A percentile compares a stretch with the other conserved stretches of the same genome.
Conservation (phyloP, 306 rosid genomes). For the Castanospermum australe region DNA sequence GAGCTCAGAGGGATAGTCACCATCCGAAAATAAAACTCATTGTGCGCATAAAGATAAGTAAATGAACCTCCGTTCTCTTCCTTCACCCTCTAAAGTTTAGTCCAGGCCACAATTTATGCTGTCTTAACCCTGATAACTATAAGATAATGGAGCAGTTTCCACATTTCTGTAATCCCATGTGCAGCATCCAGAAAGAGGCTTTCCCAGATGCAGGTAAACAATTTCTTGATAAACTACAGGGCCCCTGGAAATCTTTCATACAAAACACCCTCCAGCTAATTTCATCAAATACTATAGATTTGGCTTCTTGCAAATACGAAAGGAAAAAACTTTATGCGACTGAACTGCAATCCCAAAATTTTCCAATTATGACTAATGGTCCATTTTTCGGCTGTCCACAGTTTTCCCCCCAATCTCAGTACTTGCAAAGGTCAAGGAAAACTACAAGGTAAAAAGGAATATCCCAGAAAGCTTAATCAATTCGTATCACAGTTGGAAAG, state of each 20-base stretch:
- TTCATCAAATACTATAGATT: constrained; percentile 29
- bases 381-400: neutral
- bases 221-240: constrained; percentile 4
- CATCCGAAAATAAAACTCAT: constrained; percentile 31
- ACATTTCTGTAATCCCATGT: constrained; percentile 3
- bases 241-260: neutral
- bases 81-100: constrained; percentile 19
- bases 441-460: constrained; percentile 10
- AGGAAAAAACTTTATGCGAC: constrained; percentile 23
- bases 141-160: constrained; percentile 38
- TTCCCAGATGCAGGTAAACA: neutral
- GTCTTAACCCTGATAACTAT: constrained; percentile 1
- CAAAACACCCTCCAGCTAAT: constrained; percentile 12
- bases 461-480: constrained; percentile 40
- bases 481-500: constrained; percentile 16
- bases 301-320: constrained; percentile 18
- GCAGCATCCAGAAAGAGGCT: constrained; percentile 6
- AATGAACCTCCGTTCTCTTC: constrained; percentile 8
- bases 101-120: constrained; percentile 11
- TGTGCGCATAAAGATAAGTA: constrained; percentile 6
- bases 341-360: constrained; percentile 33
- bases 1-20: constrained; percentile 20
- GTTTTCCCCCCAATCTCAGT: constrained; percentile 23
- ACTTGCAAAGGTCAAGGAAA: constrained; percentile 21
- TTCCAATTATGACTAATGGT: neutral